Evolutionary conservation across 1,284 basidiomycete species (phyloP), one percentile per base, ranked within the genome.

Genomic region (Trichosporon sp.): DNA sequence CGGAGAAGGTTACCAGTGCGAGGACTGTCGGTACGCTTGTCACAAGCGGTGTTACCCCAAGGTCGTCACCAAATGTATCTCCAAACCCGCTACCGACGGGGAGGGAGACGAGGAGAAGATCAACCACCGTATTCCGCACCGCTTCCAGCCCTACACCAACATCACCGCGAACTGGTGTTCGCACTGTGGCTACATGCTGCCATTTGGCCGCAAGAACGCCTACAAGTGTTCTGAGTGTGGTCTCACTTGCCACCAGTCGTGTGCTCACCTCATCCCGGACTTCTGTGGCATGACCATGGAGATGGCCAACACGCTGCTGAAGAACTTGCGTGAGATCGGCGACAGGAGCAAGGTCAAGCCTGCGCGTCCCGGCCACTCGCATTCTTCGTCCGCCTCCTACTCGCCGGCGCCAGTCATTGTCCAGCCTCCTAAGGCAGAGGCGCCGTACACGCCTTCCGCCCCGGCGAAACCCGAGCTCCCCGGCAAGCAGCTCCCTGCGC

Each of bases 271-370:
- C 68, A 96, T 99, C 38, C 97, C 97, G 71, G 96, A 99, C 85
- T 98, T 99, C 85, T 99, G 97, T 80, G 97, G 97, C 67, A 98
- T 99, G 96, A 95, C 94, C 26, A 99, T 99, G 96, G 97, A 98
- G 84, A 97, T 94, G 73, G 97, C 97, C 54, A 98, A 98, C 83
- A 90, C 92, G 79, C 88, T 99, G 32, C 88, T 99, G 69, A 90
- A 91, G 73, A 92, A 96, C 83, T 91, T 94, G 87, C 92, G 88
- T 76, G 87, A 87, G 71, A 95, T 89, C 80, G 59, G 59, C 31
- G 59, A 73, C 79, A 6, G 76, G 75, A 12, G 61, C 76, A 48
- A 75, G 80, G 7, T 32, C 31, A 32, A 35, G 59, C 59, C 59
- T 31, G 73, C 77, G n/a, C 73, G 79, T 46, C 76, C 79, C 6